phyloP scores from a whole-genome alignment of 2,329 filamentous ascomycete species.

The Trichoderma koningiopsis region DNA sequence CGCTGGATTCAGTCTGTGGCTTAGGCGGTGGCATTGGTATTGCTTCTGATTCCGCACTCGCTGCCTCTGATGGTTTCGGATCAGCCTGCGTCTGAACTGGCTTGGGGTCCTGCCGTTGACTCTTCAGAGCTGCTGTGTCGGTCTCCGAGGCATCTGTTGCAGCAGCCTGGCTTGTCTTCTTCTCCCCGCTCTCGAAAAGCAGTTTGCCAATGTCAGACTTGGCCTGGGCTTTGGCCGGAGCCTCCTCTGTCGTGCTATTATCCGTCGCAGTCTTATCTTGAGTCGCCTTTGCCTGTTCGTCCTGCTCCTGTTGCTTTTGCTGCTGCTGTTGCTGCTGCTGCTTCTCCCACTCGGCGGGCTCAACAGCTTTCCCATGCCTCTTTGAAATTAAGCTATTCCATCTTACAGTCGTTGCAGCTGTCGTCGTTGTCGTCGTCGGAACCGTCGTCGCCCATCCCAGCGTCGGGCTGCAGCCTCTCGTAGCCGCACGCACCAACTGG shows the following conservation, averaged over 20 bases:
- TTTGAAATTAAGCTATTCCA: conserved; percentile 52
- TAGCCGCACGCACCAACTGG: conserved; percentile 59
- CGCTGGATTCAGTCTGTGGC: background rate
- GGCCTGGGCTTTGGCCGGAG: background rate
- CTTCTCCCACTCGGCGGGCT: conserved; percentile 47
- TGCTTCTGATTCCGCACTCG: background rate
- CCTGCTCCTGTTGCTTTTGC: background rate
- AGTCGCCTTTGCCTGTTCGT: background rate
- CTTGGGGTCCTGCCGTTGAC: background rate
- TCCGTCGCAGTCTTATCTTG: background rate
- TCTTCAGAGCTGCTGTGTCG: background rate
- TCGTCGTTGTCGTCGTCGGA: conserved; percentile 7
- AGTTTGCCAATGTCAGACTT: conserved; percentile 24
- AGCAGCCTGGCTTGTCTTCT: conserved; percentile 7
- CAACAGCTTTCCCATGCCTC: conserved; percentile 63
- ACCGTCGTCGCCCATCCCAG: conserved; percentile 18
- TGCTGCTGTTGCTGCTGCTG: conserved; percentile 29
- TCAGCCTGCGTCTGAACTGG: background rate
- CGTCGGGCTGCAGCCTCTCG: conserved; percentile 23
- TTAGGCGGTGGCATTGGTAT: background rate
- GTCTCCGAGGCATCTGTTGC: conserved; percentile 5
- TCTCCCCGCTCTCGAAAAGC: conserved; percentile 1
- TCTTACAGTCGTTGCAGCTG: conserved; percentile 36
- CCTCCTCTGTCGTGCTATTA: background rate
- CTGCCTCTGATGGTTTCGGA: background rate